A percentile compares a stretch with the other conserved stretches of the same genome.
Conservation (phyloP, 169 alveolate genomes). For the Cyclospora cayetanensis region DNA sequence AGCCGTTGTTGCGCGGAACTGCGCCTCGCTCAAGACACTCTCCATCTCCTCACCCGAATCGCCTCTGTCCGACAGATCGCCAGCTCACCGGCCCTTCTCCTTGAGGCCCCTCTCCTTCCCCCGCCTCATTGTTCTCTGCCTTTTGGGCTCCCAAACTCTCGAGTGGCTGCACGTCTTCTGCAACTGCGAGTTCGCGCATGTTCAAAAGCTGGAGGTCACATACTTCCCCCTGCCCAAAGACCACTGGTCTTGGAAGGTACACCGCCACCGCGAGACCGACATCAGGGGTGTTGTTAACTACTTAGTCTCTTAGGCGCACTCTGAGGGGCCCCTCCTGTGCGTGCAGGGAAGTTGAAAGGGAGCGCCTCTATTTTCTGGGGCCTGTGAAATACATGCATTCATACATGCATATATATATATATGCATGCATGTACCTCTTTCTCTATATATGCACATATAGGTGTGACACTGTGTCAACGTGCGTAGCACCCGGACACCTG, state of each 20-base stretch:
- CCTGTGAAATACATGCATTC: too few species aligned
- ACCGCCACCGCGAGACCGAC: background rate
- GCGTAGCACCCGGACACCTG: too few species aligned
- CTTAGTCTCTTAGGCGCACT: too few species aligned
- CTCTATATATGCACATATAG: too few species aligned
- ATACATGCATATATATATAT: too few species aligned
- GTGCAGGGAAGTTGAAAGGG: too few species aligned
- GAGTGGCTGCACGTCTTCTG: slow-evolving; percentile 32
- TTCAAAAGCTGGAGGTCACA: background rate
- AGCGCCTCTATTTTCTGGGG: too few species aligned
- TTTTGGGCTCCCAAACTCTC: background rate
- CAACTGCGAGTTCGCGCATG: slow-evolving; percentile 44
- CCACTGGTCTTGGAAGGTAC: slow-evolving; percentile 57
- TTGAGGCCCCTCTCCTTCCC: background rate
- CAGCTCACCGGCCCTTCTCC: background rate
- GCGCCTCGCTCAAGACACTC: background rate
- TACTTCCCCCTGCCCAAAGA: background rate
- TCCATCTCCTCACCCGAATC: background rate
- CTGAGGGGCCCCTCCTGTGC: too few species aligned
- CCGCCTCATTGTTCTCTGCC: background rate
- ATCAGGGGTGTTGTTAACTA: background rate
- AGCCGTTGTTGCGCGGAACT: background rate
- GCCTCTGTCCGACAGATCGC: background rate
- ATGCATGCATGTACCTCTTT: too few species aligned
- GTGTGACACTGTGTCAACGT: too few species aligned